phyloP scores from a whole-genome alignment of 83 land plant genomes.

The Diphasiastrum complanatum region DNA sequence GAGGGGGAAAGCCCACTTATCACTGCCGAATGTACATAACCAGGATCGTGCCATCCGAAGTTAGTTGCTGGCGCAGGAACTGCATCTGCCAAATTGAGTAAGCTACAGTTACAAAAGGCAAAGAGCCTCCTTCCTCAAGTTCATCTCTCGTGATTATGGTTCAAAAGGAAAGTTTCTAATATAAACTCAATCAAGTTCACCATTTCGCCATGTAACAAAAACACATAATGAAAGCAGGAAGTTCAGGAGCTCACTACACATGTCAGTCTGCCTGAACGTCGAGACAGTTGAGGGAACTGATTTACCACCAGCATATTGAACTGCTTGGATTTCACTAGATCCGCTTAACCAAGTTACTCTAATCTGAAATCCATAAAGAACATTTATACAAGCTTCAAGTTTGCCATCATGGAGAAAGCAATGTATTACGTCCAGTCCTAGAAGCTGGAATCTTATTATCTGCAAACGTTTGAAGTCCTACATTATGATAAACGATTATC shows the following conservation, averaged over 20 bases:
- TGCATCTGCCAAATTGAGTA: slow-evolving; percentile 8
- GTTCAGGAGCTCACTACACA: slow-evolving; percentile 9
- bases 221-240: too few relatives aligned
- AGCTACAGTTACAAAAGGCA: neutral
- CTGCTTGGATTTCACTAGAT: slow-evolving; percentile 42
- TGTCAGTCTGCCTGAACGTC: slow-evolving; percentile 58
- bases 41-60: slow-evolving; percentile 97
- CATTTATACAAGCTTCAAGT: too few relatives aligned
- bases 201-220: slow-evolving; percentile 21
- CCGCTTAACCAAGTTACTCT: slow-evolving; percentile 86
- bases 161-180: neutral
- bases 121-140: too few relatives aligned
- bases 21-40: slow-evolving; percentile 73
- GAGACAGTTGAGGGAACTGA: slow-evolving; percentile 37
- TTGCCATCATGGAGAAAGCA: too few relatives aligned
- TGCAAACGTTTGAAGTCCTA: too few relatives aligned
- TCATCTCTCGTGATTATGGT: too few relatives aligned
- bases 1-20: slow-evolving; percentile 69
- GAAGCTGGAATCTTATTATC: too few relatives aligned
- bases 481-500: too few relatives aligned
- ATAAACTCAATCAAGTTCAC: neutral
- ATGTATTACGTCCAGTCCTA: too few relatives aligned
- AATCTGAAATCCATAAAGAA: slow-evolving; percentile 57
- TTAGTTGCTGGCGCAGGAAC: slow-evolving; percentile 59
- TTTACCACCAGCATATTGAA: slow-evolving; percentile 47